Conservation (phyloP, 495 filamentous ascomycete genomes). For the Podospora australis region DNA sequence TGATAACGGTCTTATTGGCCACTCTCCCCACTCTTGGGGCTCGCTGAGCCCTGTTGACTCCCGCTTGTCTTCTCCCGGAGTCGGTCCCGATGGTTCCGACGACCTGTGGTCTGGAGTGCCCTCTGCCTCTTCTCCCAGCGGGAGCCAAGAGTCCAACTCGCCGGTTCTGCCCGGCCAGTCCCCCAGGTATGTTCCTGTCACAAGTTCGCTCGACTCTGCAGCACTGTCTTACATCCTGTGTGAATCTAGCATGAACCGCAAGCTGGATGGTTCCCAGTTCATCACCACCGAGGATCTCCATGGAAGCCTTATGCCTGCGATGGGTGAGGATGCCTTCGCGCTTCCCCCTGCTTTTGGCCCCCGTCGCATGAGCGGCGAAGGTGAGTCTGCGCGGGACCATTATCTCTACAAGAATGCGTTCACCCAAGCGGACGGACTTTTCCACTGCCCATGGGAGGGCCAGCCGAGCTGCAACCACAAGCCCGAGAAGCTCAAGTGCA, state of each 20-base stretch:
- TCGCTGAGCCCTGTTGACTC: slow-evolving; percentile 44
- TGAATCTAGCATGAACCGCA: slow-evolving; percentile 25
- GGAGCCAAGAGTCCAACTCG: slow-evolving; percentile 41
- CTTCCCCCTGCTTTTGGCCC: slow-evolving; percentile 36
- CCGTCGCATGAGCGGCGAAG: slow-evolving; percentile 43
- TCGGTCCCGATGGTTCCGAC: slow-evolving; percentile 39
- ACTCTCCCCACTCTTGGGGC: slow-evolving; percentile 44
- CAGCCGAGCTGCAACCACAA: slow-evolving; percentile 72
- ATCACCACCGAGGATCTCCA: slow-evolving; percentile 38
- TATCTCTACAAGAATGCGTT: slow-evolving; percentile 67
- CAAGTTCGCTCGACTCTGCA: slow-evolving; percentile 4
- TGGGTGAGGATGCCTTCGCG: slow-evolving; percentile 39
- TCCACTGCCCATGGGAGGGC: slow-evolving; percentile 82
- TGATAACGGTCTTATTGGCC: slow-evolving; percentile 34
- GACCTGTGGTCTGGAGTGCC: slow-evolving; percentile 40
- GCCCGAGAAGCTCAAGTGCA: slow-evolving; percentile 89
- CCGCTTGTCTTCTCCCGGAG: slow-evolving; percentile 41
- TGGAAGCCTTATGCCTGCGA: slow-evolving; percentile 27
- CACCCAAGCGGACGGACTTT: slow-evolving; percentile 65
- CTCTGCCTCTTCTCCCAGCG: slow-evolving; percentile 35
- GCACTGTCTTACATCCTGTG: slow-evolving; percentile 21
- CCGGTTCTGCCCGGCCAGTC: slow-evolving; percentile 41
- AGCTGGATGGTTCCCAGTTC: slow-evolving; percentile 26
- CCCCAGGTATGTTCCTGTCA: slow-evolving; percentile 40
- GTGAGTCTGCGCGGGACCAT: slow-evolving; percentile 68